Conservation (phyloP, 176 grass and related monocot species). For the Neostapfia colusana region DNA sequence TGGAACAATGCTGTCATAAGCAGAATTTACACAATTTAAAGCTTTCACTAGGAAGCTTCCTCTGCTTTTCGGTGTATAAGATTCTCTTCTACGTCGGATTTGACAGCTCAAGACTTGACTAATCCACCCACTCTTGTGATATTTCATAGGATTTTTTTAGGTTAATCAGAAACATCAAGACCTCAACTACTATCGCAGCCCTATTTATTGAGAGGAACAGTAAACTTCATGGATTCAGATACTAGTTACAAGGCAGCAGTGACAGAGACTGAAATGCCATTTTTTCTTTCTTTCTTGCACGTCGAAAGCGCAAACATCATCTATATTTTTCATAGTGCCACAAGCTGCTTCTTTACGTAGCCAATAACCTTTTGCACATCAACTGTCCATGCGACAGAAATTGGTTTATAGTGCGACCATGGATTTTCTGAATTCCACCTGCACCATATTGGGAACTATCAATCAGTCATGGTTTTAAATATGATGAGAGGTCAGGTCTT, state of each 20-base stretch:
- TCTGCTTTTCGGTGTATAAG: no score
- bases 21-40: no score
- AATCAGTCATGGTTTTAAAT: background rate
- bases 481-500: background rate
- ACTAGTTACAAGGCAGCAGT: conserved; percentile 17
- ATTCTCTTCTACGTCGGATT: no score
- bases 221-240: conserved; percentile 11
- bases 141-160: background rate
- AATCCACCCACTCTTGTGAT: background rate
- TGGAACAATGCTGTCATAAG: no score
- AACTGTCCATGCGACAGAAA: conserved; percentile 90
- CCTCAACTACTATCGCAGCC: conserved; percentile 22
- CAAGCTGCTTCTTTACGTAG: conserved; percentile 67
- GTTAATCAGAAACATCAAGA: conserved; percentile 31
- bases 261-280: background rate
- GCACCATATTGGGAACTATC: background rate
- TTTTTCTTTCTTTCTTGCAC: background rate
- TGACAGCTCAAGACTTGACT: background rate
- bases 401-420: conserved; percentile 70
- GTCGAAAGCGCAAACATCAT: background rate
- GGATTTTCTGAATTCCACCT: conserved; percentile 85
- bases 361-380: conserved; percentile 63
- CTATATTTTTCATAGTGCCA: conserved; percentile 29
- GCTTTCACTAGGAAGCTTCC: no score
- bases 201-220: conserved; percentile 5